phyloP scores from a whole-genome alignment of 2,329 filamentous ascomycete species.

The Mollisiaceae sp. region DNA sequence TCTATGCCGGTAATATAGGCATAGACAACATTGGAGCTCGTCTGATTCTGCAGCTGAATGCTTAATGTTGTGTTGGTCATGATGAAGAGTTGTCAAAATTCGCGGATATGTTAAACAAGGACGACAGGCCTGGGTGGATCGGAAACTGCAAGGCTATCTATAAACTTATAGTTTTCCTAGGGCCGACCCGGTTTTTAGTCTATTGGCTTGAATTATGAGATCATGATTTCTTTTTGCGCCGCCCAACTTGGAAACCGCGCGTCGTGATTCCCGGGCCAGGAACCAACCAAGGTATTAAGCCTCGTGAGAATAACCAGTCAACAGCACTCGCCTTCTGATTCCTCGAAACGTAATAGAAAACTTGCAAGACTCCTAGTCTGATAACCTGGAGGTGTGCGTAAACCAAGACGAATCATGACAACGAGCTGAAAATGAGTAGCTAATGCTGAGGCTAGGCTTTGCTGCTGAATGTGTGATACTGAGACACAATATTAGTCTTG shows the following conservation, averaged over 20 bases:
- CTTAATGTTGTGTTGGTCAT: conserved; percentile 51
- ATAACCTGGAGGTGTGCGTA: not conserved
- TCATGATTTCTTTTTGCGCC: not conserved
- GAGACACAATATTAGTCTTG: not conserved
- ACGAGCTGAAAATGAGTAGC: not conserved
- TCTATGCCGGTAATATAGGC: conserved; percentile 74
- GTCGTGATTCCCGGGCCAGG: not conserved
- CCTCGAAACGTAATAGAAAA: not conserved
- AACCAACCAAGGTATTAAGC: not conserved
- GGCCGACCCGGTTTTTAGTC: conserved; percentile 5
- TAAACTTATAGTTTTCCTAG: not conserved
- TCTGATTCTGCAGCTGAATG: conserved; percentile 70
- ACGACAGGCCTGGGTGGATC: not conserved
- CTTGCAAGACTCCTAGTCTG: not conserved
- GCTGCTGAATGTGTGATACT: not conserved
- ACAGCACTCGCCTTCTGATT: conserved; percentile 10
- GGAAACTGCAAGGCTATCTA: conserved; percentile 1
- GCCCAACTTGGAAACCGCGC: not conserved
- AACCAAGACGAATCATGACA: not conserved
- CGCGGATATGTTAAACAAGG: not conserved
- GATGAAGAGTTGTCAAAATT: not conserved
- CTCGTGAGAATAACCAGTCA: not conserved
- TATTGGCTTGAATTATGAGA: not conserved
- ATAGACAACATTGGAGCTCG: conserved; percentile 62
- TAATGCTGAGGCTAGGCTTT: not conserved